phyloP scores from a whole-genome alignment of 1,139 yeast genomes.

The Candida sp. region DNA sequence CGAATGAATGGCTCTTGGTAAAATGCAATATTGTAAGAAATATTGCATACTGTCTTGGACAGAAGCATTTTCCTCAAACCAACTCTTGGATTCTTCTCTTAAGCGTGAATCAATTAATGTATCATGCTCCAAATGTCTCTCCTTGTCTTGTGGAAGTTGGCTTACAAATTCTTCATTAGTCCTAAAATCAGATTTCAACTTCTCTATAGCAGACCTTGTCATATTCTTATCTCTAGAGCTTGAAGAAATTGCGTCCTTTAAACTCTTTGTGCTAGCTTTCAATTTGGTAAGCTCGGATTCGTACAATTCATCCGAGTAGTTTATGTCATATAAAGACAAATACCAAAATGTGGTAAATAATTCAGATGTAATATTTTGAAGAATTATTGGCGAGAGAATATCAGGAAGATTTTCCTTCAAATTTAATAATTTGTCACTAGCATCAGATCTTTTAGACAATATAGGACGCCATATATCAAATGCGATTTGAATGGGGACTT shows the following conservation, averaged over 20 bases:
- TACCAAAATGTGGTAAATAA: slow-evolving; percentile 73
- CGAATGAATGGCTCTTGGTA: slow-evolving; percentile 79
- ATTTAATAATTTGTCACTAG: slow-evolving; percentile 12
- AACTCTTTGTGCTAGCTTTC: slow-evolving; percentile 27
- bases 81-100: slow-evolving; percentile 12
- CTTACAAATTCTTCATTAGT: slow-evolving; percentile 21
- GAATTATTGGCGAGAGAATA: slow-evolving; percentile 10
- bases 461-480: slow-evolving; percentile 74
- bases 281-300: slow-evolving; percentile 41
- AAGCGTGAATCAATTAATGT: slow-evolving; percentile 12
- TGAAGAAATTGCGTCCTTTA: slow-evolving; percentile 27
- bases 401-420: slow-evolving; percentile 9
- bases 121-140: slow-evolving; percentile 28
- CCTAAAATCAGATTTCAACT: slow-evolving; percentile 24
- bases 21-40: slow-evolving; percentile 61
- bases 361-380: slow-evolving; percentile 29
- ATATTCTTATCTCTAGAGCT: slow-evolving; percentile 28
- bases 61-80: slow-evolving; percentile 21
- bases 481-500: slow-evolving; percentile 64
- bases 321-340: slow-evolving; percentile 70
- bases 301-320: slow-evolving; percentile 52
- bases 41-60: slow-evolving; percentile 19
- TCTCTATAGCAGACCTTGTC: slow-evolving; percentile 20
- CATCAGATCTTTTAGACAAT: slow-evolving; percentile 3
- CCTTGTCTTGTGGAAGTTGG: slow-evolving; percentile 22